Evolutionary conservation across 2,329 filamentous ascomycete species (phyloP), one percentile per base, ranked within the genome.

Genomic region (Hirsutella thompsonii): DNA sequence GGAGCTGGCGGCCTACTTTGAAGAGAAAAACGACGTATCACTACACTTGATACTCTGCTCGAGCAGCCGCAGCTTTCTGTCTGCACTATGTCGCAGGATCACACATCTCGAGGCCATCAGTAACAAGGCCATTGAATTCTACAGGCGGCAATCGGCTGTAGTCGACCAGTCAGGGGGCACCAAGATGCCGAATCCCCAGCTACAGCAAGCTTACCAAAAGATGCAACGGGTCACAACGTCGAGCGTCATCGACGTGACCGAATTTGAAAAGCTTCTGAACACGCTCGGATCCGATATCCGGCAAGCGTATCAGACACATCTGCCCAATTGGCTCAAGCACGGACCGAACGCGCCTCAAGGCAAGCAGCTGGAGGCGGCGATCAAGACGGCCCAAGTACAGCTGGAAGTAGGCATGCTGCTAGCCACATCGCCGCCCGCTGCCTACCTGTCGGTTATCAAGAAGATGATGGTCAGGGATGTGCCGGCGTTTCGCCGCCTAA

Each of bases 61-160:
- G 23, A 78, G 82, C 40, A 81, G 81, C 10, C 76, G 87, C 11
- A 76, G 77, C 18, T 81, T 90, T 47, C 67, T 93, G 19, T 76
- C 76, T 20, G 77, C 82, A 23, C 68, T 79, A 37, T 83, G 77
- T 56, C 77, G 77, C 33, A 74, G 79, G 23, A 66, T 88, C 19
- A 59, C 63, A 4, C 71, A 78, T 46, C 62, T 83, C 47, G 68
- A 78, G 41, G 48, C 47, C 4, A 57, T 75, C 8, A 69, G 70
- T 33, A 59, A 57, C 28, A 60, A 64, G 34, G 69, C 73, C 2
- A 67, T 70, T 10, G 62, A 66, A 4, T 75, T 68, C 52, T 76
- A 69, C 48, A 66, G 72, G 44, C 58, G 55, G 39, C 57, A 67
- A 39, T 61, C 67, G 13, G 63, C 65, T 1, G 44, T 50, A 13